These are phyloP conservation scores for Euphorbia peplus DNA, from an alignment of 345 rosid species.

Conservation along the genomic window DNA sequence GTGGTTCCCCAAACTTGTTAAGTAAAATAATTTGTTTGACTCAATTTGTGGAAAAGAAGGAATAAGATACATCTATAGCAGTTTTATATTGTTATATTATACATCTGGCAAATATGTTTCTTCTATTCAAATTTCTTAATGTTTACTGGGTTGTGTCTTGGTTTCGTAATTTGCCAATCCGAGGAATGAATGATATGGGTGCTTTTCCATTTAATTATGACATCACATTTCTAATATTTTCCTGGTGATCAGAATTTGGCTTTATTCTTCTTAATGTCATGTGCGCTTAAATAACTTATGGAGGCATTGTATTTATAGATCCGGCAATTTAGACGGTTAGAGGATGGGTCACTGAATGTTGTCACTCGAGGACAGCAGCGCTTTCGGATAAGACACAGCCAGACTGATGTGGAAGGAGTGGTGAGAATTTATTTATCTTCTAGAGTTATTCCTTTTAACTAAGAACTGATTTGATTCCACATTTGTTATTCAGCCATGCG, in stretches of 20 bases:
- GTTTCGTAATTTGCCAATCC: neutral
- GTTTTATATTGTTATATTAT: neutral
- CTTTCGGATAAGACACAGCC: conserved; percentile 61
- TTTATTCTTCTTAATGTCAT: neutral
- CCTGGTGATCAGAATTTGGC: neutral
- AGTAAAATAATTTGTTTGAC: neutral
- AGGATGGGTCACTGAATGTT: conserved; percentile 82
- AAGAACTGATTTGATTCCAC: conserved; percentile 18
- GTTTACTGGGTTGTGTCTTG: neutral
- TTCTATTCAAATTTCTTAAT: neutral
- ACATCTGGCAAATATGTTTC: neutral
- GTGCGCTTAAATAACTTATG: neutral
- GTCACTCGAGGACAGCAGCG: conserved; percentile 95
- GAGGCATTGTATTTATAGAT: conserved; percentile 45
- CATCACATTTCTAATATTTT: neutral
- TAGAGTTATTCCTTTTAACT: neutral
- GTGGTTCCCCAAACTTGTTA: neutral
- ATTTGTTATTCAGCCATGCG: conserved; percentile 55
- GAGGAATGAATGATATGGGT: neutral
- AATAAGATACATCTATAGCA: neutral
- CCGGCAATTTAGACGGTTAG: conserved; percentile 74
- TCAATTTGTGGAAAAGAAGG: neutral
- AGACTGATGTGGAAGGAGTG: conserved; percentile 88
- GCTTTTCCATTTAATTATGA: neutral
- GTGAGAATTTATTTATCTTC: conserved; percentile 40